Percentiles rank a stretch among this genome's conserved stretches.
These are phyloP conservation scores for Tolypocladium sp. DNA, from an alignment of 2,329 filamentous ascomycete genomes.

Conservation along the genomic window DNA sequence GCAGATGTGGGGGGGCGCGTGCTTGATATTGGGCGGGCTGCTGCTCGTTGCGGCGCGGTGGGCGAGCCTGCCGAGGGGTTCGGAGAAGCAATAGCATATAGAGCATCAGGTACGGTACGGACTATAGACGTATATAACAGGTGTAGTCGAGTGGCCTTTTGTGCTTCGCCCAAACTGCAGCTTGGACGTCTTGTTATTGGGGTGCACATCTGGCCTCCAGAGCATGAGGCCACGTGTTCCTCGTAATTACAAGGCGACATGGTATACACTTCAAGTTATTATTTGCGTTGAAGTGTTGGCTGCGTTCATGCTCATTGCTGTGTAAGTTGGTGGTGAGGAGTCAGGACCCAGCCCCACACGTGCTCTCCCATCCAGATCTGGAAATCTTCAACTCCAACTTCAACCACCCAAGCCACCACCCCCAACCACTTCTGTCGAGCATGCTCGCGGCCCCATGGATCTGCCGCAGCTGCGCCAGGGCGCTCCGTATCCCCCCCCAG, in stretches of 20 bases:
- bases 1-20: conserved; percentile 39
- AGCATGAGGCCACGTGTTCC: too few relatives aligned
- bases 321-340: too few relatives aligned
- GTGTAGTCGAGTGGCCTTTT: not conserved
- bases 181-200: too few relatives aligned
- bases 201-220: too few relatives aligned
- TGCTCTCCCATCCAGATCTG: not conserved
- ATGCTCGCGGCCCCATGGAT: conserved; percentile 26
- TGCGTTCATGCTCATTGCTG: not conserved
- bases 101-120: too few relatives aligned
- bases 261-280: too few relatives aligned
- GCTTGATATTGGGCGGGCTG: conserved; percentile 30
- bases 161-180: too few relatives aligned
- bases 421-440: not conserved
- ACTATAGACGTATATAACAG: not conserved
- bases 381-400: not conserved
- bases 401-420: not conserved
- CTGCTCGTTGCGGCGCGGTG: conserved; percentile 31
- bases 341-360: not conserved
- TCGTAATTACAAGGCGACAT: too few relatives aligned
- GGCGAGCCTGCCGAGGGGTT: conserved; percentile 5
- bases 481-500: conserved; percentile 13
- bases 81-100: not conserved
- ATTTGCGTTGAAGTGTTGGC: too few relatives aligned
- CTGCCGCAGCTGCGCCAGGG: conserved; percentile 24